Evolutionary conservation across 495 filamentous ascomycete genomes (phyloP).

Genomic region (Cenococcum geophilum): DNA sequence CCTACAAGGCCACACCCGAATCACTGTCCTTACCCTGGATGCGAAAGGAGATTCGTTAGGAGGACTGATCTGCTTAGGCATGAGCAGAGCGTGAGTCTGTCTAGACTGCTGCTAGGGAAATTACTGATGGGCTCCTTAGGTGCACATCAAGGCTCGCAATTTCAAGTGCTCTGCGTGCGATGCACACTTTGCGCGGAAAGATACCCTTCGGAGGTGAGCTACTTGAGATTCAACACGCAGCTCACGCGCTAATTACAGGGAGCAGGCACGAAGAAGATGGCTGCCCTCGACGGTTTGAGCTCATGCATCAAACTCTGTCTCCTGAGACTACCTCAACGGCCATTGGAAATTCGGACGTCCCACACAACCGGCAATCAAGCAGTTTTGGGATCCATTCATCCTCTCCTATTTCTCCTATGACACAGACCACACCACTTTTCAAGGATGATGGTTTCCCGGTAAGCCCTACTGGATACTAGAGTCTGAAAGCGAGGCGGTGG

Average conservation of each 20-base stretch:
- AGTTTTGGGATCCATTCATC: not conserved
- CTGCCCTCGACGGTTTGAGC: conserved; percentile 65
- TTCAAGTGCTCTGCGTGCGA: conserved; percentile 66
- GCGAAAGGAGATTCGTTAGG: conserved; percentile 69
- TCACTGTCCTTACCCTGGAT: conserved; percentile 57
- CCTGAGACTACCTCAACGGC: conserved; percentile 9
- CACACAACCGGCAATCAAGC: conserved; percentile 2
- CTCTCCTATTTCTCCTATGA: conserved; percentile 11
- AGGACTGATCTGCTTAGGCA: conserved; percentile 83
- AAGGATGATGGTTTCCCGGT: conserved; percentile 18
- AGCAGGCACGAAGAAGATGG: conserved; percentile 73
- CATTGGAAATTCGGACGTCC: conserved; percentile 4
- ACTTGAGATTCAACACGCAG: not conserved
- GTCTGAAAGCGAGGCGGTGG: no score
- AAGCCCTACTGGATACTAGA: conserved; percentile 14
- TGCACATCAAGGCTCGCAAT: conserved; percentile 69
- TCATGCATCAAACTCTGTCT: conserved; percentile 25
- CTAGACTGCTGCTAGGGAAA: not conserved
- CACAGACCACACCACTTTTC: conserved; percentile 16
- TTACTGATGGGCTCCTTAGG: conserved; percentile 34
- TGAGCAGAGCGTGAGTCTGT: conserved; percentile 60
- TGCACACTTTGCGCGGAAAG: conserved; percentile 71
- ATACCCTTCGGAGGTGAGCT: conserved; percentile 70
- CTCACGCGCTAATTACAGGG: conserved; percentile 17
- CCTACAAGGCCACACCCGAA: conserved; percentile 64